Evolutionary conservation across 2,329 filamentous ascomycete genomes (phyloP).

Genomic region (Penicillium brevicompactum): DNA sequence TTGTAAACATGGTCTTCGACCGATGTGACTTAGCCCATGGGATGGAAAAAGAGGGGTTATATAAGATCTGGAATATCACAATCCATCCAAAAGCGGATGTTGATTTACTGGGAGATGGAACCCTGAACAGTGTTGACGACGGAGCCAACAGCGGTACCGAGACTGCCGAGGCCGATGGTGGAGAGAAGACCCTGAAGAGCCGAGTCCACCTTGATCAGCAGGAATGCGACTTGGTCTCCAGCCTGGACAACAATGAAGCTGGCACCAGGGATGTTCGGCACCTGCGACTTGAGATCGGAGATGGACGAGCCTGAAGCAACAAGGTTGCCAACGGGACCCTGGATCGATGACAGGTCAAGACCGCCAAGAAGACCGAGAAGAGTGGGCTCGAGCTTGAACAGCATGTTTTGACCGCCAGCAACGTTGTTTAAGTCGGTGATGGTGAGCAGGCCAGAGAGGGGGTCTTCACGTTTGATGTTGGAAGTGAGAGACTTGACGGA

Average conservation of each 20-base stretch:
- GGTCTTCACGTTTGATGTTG: constrained; percentile 12
- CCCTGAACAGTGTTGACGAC: constrained; percentile 12
- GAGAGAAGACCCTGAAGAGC: constrained; percentile 15
- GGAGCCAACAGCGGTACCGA: constrained; percentile 16
- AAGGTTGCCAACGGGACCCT: constrained; percentile 20
- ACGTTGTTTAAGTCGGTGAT: constrained; percentile 15
- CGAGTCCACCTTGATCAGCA: constrained; percentile 21
- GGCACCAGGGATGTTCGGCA: constrained; percentile 12
- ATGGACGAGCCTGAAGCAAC: constrained; percentile 14
- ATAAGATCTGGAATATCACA: constrained; percentile 19
- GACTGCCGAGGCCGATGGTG: constrained; percentile 17
- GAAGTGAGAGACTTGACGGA: neutral
- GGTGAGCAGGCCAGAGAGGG: constrained; percentile 12
- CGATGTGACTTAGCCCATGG: neutral
- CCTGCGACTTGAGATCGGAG: constrained; percentile 12
- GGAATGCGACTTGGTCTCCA: constrained; percentile 14
- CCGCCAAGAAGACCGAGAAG: constrained; percentile 14
- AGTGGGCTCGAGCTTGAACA: constrained; percentile 15
- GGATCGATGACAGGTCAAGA: constrained; percentile 14
- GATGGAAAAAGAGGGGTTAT: neutral
- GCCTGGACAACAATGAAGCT: constrained; percentile 19
- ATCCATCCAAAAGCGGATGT: neutral
- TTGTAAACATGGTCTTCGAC: neutral
- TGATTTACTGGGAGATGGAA: constrained; percentile 9
- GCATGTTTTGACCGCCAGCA: constrained; percentile 9